Conservation (phyloP, 1,284 basidiomycete genomes). For the Pseudozyma thailandica region DNA sequence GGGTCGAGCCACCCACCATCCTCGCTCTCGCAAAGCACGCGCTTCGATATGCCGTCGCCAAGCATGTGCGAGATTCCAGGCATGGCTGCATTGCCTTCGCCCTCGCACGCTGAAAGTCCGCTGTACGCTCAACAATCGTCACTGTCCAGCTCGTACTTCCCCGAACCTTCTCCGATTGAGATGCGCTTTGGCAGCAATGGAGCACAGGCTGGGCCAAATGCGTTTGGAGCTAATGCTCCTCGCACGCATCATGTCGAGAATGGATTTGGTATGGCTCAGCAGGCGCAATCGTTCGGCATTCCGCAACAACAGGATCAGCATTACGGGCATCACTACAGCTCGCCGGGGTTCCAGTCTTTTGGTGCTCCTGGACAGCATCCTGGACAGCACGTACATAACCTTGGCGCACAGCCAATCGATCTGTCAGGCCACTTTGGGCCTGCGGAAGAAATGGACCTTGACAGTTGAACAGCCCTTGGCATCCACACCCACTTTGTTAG, state of each 20-base stretch:
- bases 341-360: background rate
- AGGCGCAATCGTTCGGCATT: background rate
- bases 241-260: no score
- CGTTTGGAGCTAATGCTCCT: slow-evolving; percentile 1
- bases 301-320: slow-evolving; percentile 13
- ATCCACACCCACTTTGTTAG: background rate
- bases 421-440: slow-evolving; percentile 24
- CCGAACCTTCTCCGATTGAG: slow-evolving; percentile 21
- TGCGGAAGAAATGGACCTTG: slow-evolving; percentile 48
- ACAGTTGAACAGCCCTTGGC: slow-evolving; percentile 10
- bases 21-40: background rate
- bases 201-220: no score
- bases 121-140: slow-evolving; percentile 48
- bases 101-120: slow-evolving; percentile 27
- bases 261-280: background rate
- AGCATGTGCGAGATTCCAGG: slow-evolving; percentile 11
- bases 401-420: slow-evolving; percentile 35
- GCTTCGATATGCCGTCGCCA: background rate
- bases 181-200: slow-evolving; percentile 2
- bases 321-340: slow-evolving; percentile 15
- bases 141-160: slow-evolving; percentile 49
- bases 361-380: background rate
- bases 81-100: slow-evolving; percentile 20
- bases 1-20: slow-evolving; percentile 3
- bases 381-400: background rate